A percentile compares a stretch with the other conserved stretches of the same genome.
Evolutionary conservation across 768 basidiomycete genomes (phyloP).

Genomic region (Trametes coccinea): DNA sequence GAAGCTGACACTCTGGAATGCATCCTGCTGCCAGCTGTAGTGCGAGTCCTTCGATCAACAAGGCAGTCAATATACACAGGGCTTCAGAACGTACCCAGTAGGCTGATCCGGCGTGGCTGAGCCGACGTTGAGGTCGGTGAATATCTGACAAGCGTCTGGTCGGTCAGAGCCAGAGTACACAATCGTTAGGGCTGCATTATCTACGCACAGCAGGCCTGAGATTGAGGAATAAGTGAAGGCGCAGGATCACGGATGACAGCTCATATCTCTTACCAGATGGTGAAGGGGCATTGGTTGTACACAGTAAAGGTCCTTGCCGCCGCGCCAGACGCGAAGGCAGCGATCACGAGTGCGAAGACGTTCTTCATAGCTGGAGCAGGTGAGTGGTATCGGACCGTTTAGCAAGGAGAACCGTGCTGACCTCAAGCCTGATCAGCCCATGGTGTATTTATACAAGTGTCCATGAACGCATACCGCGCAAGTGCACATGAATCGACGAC

Average conservation of each 20-base stretch:
- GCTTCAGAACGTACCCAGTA: constrained; percentile 31
- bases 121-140: constrained; percentile 37
- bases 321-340: constrained; percentile 12
- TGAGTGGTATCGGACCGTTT: background rate
- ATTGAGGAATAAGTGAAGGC: background rate
- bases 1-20: constrained; percentile 32
- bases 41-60: too few relatives aligned
- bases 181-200: too few relatives aligned
- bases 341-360: constrained; percentile 7
- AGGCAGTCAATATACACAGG: too few relatives aligned
- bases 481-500: background rate
- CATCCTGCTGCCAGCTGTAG: constrained; percentile 32
- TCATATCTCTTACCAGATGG: constrained; percentile 37
- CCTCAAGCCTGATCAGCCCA: background rate
- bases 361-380: constrained; percentile 15
- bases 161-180: background rate
- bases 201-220: constrained; percentile 34
- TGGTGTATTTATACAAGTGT: background rate
- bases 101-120: constrained; percentile 29
- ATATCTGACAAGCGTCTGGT: constrained; percentile 25
- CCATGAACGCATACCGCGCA: background rate
- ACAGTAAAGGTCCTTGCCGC: constrained; percentile 38
- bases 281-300: constrained; percentile 44
- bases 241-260: too few relatives aligned
- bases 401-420: background rate